These are phyloP conservation scores for Davidsoniella neocaledoniae DNA, from an alignment of 2,329 filamentous ascomycete species.

Conservation along the genomic window DNA sequence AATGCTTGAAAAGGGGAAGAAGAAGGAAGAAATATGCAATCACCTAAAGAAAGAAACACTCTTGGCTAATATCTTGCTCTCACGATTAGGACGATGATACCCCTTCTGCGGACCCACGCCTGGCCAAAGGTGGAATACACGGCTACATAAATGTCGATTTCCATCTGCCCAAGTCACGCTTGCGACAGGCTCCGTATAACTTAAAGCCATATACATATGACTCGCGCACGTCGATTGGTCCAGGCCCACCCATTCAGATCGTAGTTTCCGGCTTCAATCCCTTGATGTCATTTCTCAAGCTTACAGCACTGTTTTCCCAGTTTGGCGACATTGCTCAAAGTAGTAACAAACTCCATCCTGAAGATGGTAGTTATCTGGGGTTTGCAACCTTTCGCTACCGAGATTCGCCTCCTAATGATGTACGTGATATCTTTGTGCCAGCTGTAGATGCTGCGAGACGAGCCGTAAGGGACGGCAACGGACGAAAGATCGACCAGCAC, in stretches of 20 bases:
- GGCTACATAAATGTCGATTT: conserved; percentile 54
- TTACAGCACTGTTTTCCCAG: conserved; percentile 58
- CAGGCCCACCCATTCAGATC: conserved; percentile 76
- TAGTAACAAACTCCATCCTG: conserved; percentile 87
- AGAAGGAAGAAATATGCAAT: no score
- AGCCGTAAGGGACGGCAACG: conserved; percentile 61
- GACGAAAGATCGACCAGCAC: conserved; percentile 62
- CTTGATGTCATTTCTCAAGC: conserved; percentile 60
- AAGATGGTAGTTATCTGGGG: conserved; percentile 83
- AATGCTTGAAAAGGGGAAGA: conserved; percentile 8
- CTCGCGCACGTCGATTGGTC: conserved; percentile 65
- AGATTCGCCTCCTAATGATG: conserved; percentile 39
- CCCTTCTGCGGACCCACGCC: conserved; percentile 66
- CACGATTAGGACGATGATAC: conserved; percentile 59
- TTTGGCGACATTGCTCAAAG: conserved; percentile 82
- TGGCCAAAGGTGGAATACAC: conserved; percentile 49
- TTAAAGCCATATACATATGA: conserved; percentile 73
- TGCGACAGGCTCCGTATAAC: conserved; percentile 59
- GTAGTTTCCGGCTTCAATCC: conserved; percentile 96
- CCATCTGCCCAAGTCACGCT: conserved; percentile 53
- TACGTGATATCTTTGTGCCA: conserved; percentile 37
- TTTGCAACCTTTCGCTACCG: conserved; percentile 85
- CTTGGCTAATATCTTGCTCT: conserved; percentile 25
- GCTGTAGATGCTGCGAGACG: conserved; percentile 68
- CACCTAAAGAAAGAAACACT: neutral